These are phyloP conservation scores for Tuber aestivum DNA, from an alignment of 495 filamentous ascomycete genomes.

Conservation along the genomic window DNA sequence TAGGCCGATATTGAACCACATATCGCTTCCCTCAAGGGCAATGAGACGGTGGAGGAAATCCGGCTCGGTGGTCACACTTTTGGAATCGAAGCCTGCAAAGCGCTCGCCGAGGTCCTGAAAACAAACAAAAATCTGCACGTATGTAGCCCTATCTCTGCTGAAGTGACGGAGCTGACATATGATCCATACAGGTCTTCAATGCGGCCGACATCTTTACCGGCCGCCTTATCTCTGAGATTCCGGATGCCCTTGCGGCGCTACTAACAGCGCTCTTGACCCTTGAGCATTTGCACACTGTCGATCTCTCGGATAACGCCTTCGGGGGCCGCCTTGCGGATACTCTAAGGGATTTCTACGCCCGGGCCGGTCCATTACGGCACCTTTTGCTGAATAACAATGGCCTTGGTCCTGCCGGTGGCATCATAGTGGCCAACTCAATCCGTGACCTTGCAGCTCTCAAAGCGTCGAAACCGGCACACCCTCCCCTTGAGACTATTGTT, in stretches of 20 bases:
- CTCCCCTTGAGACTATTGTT: slow-evolving; percentile 83
- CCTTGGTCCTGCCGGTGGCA: slow-evolving; percentile 84
- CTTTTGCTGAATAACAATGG: slow-evolving; percentile 97
- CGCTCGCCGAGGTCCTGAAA: slow-evolving; percentile 69
- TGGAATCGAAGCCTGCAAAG: slow-evolving; percentile 76
- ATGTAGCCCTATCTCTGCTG: slow-evolving; percentile 29
- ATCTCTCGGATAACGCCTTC: slow-evolving; percentile 96
- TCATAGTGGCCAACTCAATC: slow-evolving; percentile 72
- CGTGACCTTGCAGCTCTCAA: slow-evolving; percentile 66
- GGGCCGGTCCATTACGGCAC: slow-evolving; percentile 79
- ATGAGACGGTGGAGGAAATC: slow-evolving; percentile 73
- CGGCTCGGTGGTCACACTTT: slow-evolving; percentile 83
- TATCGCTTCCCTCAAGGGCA: slow-evolving; percentile 64
- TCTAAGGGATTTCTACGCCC: slow-evolving; percentile 75
- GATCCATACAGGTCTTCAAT: slow-evolving; percentile 60
- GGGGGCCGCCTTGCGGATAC: slow-evolving; percentile 83
- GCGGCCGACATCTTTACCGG: slow-evolving; percentile 96
- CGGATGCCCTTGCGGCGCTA: slow-evolving; percentile 75
- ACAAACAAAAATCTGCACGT: slow-evolving; percentile 74
- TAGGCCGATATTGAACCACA: slow-evolving; percentile 74
- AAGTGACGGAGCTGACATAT: neutral
- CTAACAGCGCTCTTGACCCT: slow-evolving; percentile 79
- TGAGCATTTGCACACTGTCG: slow-evolving; percentile 76
- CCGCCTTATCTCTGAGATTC: slow-evolving; percentile 88
- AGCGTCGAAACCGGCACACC: slow-evolving; percentile 67